A percentile compares a stretch with the other conserved stretches of the same genome.
Conservation (phyloP, 73 alveolate genomes). For the Effrenium voratum region DNA sequence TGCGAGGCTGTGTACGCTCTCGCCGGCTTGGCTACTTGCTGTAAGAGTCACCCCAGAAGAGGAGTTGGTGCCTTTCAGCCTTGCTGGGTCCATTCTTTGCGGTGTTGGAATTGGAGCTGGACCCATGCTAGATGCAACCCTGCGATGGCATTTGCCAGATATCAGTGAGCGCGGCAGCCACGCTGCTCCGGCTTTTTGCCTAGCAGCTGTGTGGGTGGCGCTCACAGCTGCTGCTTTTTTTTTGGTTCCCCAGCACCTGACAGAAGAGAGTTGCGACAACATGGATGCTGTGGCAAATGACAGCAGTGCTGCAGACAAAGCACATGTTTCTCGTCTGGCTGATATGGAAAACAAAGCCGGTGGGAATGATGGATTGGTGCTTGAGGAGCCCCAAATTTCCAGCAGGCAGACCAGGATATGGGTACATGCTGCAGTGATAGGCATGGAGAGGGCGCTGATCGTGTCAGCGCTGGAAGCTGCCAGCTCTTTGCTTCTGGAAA, state of each 20-base stretch:
- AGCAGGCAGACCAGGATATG: neutral
- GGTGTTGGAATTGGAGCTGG: constrained; percentile 23
- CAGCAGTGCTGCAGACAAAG: no score
- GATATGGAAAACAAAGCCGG: neutral
- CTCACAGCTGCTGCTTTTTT: neutral
- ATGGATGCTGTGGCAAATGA: no score
- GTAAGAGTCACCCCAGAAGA: constrained; percentile 23
- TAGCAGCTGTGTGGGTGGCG: constrained; percentile 2
- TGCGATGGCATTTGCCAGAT: constrained; percentile 13
- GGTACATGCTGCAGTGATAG: neutral
- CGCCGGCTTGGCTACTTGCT: neutral
- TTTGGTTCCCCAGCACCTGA: neutral
- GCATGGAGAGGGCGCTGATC: constrained; percentile 39
- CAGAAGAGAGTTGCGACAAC: neutral
- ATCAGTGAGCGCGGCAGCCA: constrained; percentile 19
- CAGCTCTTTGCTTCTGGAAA: neutral
- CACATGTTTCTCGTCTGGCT: no score
- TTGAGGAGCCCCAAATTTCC: neutral
- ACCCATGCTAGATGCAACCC: constrained; percentile 9
- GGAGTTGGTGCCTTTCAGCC: constrained; percentile 39
- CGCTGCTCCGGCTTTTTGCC: constrained; percentile 2
- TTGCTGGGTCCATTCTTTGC: constrained; percentile 2
- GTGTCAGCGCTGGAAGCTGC: constrained; percentile 36
- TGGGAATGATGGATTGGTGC: no score
- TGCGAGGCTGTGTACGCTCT: neutral